Base-by-base conservation (phyloP, 345 rosid species). In the Eucalyptus shirleyi region DNA sequence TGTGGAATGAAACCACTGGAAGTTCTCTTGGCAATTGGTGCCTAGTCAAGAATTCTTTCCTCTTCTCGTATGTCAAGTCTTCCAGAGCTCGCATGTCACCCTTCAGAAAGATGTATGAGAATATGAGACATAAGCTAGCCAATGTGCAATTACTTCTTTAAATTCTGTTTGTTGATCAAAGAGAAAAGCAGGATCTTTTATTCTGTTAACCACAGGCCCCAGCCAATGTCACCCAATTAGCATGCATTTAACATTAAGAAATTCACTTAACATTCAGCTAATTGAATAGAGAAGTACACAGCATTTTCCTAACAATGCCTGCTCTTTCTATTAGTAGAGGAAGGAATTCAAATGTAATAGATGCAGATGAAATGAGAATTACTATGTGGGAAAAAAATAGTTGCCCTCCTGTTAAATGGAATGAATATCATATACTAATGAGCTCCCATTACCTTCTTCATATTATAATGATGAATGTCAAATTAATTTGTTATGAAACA, bases 61-160 rank as follows among this genome's bases (percentile, higher is more conserved):
- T 92, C 93, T 93, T 96, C 91, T 95, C 95, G 45, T 98, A 98
- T 24, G 99, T 98, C 91, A 98, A 92, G 92, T 98, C 99, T 93
- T 97, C 99, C 88, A 98, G 90, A 90, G 99, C 96, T 96, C 93
- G 98, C 90, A 98, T 92, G 92, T 97, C 99, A 56, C 99, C 99
- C 99, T 96, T 86, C 91, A 93, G 40, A 91, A 69, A 72, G 50
- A 60, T 30, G 42, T 32, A 50, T 51, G 56, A 86, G 88, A 53
- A 86, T 19, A 50, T 50, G 59, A 86, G 56, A 86, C 15, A 77
- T 11, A 77, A 44, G 42, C 47, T 21, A 77, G 82, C 44, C 82
- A 72, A 18, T 72, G 82, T 34, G 82, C 82, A 72, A 19, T 34
- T 77, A 21, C 85, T 77, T 77, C 83, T 77, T 77, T 42, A 77